phyloP scores from a whole-genome alignment of 202 grass and related monocot genomes.

The Cymbopogon flexuosus region DNA sequence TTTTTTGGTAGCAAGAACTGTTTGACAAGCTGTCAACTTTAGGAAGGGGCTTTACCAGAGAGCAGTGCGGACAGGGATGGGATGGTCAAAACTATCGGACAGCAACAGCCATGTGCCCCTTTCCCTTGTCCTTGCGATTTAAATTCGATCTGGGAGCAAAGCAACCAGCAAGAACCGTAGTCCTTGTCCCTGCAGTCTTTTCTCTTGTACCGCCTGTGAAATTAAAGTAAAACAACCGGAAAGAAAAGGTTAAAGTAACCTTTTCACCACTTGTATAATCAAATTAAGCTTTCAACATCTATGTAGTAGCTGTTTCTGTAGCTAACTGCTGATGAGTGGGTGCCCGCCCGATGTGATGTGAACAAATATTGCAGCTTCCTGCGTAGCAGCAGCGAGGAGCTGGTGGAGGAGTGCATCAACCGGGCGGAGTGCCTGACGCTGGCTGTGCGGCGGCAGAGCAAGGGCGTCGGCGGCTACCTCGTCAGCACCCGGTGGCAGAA shows the following conservation, averaged over 20 bases:
- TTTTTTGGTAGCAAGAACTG: background rate
- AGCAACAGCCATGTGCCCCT: slow-evolving; percentile 33
- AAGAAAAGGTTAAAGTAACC: background rate
- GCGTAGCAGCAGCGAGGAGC: slow-evolving; percentile 60
- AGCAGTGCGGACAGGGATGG: background rate
- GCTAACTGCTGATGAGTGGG: too few species aligned
- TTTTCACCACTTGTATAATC: background rate
- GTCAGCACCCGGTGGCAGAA: slow-evolving; percentile 98
- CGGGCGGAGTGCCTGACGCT: slow-evolving; percentile 84
- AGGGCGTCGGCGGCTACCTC: slow-evolving; percentile 85
- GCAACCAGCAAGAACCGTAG: slow-evolving; percentile 8
- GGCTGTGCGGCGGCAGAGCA: slow-evolving; percentile 90
- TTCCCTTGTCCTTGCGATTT: slow-evolving; percentile 6
- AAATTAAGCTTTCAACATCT: background rate
- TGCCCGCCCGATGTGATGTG: background rate
- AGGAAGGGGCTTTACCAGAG: background rate
- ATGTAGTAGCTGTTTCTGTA: background rate
- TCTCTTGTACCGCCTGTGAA: too few species aligned
- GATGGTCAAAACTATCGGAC: background rate
- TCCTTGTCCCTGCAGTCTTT: too few species aligned
- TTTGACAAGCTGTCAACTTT: background rate
- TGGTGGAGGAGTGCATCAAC: slow-evolving; percentile 87
- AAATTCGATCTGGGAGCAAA: too few species aligned
- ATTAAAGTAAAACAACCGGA: background rate
- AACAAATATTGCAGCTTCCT: slow-evolving; percentile 45